phyloP scores from a whole-genome alignment of 78 protist species.

The Chrysochromulina parva region DNA sequence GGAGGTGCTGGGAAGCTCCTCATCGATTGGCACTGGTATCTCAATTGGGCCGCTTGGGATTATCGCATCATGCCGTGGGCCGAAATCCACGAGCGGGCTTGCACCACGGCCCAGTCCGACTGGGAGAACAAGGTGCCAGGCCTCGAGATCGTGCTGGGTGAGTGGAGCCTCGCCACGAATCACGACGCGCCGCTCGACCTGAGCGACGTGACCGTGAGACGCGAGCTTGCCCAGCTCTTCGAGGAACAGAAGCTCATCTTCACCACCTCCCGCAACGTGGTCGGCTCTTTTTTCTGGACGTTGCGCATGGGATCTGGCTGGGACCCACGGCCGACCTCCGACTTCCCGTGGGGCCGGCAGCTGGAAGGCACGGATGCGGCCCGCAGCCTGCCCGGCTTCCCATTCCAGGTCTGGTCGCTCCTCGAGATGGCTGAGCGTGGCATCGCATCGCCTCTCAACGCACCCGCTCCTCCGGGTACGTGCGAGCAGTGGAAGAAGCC shows the following conservation, averaged over 20 bases:
- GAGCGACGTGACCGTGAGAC: neutral
- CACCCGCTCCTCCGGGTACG: no score
- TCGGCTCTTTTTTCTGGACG: neutral
- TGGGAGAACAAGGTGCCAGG: neutral
- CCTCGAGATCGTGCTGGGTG: neutral
- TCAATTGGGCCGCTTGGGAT: neutral
- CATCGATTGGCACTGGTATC: neutral
- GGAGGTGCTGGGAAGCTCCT: neutral
- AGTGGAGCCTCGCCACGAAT: neutral
- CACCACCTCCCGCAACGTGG: neutral
- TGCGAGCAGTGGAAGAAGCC: no score
- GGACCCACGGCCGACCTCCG: neutral
- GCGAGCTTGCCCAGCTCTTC: neutral
- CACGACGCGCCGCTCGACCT: neutral
- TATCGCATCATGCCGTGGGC: neutral
- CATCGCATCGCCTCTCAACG: no score
- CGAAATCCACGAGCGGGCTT: neutral
- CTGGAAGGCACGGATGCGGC: neutral
- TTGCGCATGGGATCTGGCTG: neutral
- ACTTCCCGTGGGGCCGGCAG: neutral
- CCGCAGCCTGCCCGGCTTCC: neutral
- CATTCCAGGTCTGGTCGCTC: neutral
- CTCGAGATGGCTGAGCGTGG: neutral
- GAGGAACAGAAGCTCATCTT: neutral
- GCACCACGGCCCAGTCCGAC: neutral